Evolutionary conservation across 2,329 filamentous ascomycete genomes (phyloP).

Genomic region (Hypoxylon sp.): DNA sequence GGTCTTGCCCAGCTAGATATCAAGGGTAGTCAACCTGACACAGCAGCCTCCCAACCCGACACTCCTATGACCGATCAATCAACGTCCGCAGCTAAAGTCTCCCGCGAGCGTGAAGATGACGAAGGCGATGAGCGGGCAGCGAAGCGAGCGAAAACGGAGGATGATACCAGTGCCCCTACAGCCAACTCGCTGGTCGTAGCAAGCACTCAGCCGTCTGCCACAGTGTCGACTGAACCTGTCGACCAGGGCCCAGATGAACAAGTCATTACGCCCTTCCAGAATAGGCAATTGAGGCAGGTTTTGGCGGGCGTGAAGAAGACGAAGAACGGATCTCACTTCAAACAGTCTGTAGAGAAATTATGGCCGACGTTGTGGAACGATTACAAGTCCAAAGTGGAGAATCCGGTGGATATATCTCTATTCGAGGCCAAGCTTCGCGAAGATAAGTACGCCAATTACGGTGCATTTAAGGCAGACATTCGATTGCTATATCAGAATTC

Average conservation of each 20-base stretch:
- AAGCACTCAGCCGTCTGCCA: slow-evolving; percentile 34
- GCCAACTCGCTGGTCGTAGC: slow-evolving; percentile 48
- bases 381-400: slow-evolving; percentile 74
- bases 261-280: slow-evolving; percentile 58
- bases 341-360: slow-evolving; percentile 79
- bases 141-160: slow-evolving; percentile 85
- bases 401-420: slow-evolving; percentile 85
- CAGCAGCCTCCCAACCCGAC: slow-evolving; percentile 44
- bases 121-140: slow-evolving; percentile 73
- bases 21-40: slow-evolving; percentile 45
- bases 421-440: slow-evolving; percentile 85
- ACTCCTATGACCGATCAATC: slow-evolving; percentile 45
- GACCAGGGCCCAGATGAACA: slow-evolving; percentile 57
- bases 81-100: slow-evolving; percentile 64
- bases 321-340: slow-evolving; percentile 81
- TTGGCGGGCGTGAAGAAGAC: slow-evolving; percentile 87
- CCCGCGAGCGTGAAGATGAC: slow-evolving; percentile 84
- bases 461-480: slow-evolving; percentile 80
- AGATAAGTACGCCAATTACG: slow-evolving; percentile 75
- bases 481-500: slow-evolving; percentile 84
- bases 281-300: slow-evolving; percentile 63
- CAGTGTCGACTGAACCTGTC: slow-evolving; percentile 48
- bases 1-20: slow-evolving; percentile 52
- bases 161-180: slow-evolving; percentile 54
- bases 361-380: slow-evolving; percentile 82